Base-by-base conservation (phyloP, 1,284 basidiomycete genomes). In the Pseudozyma tsukubaensis region DNA sequence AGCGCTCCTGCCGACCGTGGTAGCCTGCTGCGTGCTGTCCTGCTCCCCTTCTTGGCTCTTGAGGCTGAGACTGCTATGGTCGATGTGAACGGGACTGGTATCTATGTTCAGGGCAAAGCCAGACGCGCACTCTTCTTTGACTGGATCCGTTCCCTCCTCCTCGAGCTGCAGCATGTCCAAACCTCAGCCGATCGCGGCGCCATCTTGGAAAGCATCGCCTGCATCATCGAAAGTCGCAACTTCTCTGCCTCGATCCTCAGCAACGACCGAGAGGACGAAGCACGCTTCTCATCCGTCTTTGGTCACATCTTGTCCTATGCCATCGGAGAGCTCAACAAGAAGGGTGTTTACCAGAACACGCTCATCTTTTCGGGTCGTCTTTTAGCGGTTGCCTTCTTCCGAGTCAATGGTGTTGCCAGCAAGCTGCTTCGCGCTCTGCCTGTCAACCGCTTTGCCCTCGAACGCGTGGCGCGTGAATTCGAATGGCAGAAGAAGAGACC, bases 271-370 rank as follows among this genome's bases (percentile, higher is more conserved):
- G 68, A 72, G 39, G 80, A 82, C 53, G 61, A 73, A 56, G 69
- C 72, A 14, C 66, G 62, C 24, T 82, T 81, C 69, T 72, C 63
- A 12, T 71, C 72, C 2, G 76, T 80, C 45, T 81, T 82, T 59
- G 77, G 77, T 14, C 76, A 79, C 50, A 81, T 81, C 43, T 24
- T 80, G 16, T 71, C 68, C 4, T 82, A 79, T 42, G 80, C 80
- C 5, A 82, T 82, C 40, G 80, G 80, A 21, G 80, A 82, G 72
- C 66, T 82, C 44, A 82, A 82, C 69, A 82, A 82, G 61, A 82
- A 82, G 72, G 80, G 80, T 11, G 80, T 82, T 21, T 82, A 82
- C 50, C 80, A 82, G 50, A 82, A 82, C 44, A 82, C 80, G 45
- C 66, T 82, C 44, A 82, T 82, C 62, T 82, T 82, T 40, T 81